These are phyloP conservation scores for Mayamaea pseudoterrestris DNA, from an alignment of 108 stramenopile genomes.

Conservation along the genomic window DNA sequence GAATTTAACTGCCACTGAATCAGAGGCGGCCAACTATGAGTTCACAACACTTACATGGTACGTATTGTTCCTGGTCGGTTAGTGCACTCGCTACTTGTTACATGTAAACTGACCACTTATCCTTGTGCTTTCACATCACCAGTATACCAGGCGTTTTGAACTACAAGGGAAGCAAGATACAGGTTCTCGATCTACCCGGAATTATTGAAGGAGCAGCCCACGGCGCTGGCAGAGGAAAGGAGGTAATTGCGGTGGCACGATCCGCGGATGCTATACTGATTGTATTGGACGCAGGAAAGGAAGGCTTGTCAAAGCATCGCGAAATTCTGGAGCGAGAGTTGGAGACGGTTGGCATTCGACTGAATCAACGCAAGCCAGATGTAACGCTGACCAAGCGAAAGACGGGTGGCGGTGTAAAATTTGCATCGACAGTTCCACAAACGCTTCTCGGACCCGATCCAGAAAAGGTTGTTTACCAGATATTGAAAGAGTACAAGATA, in stretches of 20 bases:
- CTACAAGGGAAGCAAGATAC: slow-evolving; percentile 79
- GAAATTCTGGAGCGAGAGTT: slow-evolving; percentile 95
- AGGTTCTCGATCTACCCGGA: slow-evolving; percentile 98
- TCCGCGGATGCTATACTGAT: slow-evolving; percentile 93
- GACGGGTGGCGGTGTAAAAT: slow-evolving; percentile 82
- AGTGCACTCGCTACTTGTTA: too few species aligned
- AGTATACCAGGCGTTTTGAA: slow-evolving; percentile 93
- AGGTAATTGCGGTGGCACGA: slow-evolving; percentile 98
- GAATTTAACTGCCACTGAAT: slow-evolving; percentile 85
- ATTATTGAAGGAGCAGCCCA: slow-evolving; percentile 99
- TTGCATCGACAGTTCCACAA: slow-evolving; percentile 84
- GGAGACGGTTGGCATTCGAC: slow-evolving; percentile 94
- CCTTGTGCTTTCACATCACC: too few species aligned
- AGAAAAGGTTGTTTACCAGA: slow-evolving; percentile 79
- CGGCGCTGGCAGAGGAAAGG: slow-evolving; percentile 93
- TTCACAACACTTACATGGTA: slow-evolving; percentile 98
- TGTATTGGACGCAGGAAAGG: slow-evolving; percentile 96
- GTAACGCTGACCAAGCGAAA: slow-evolving; percentile 82
- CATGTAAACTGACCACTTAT: too few species aligned
- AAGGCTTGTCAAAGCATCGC: slow-evolving; percentile 91
- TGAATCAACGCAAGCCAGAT: slow-evolving; percentile 89
- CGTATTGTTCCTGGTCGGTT: too few species aligned
- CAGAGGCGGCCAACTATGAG: slow-evolving; percentile 83
- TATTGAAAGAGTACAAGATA: slow-evolving; percentile 91
- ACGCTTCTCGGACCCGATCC: slow-evolving; percentile 90